Base-by-base conservation (phyloP, 495 filamentous ascomycete genomes). In the Lepraria neglecta region DNA sequence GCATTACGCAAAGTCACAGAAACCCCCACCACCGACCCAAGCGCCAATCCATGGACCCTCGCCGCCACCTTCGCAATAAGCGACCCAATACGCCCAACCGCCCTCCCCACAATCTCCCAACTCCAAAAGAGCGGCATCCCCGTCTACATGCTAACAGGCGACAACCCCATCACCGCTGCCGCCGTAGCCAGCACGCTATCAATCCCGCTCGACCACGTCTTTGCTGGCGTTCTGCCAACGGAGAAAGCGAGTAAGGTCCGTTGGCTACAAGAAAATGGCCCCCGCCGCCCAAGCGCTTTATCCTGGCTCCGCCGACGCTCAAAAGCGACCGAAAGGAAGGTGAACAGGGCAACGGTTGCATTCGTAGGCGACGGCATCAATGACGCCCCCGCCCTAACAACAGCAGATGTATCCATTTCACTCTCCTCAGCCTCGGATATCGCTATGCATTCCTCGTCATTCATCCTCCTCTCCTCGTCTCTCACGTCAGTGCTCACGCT, bases 91-190 rank as follows among this genome's bases (percentile, higher is more conserved):
- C 88, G 94, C 4, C 83, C 86, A 4, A 90, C 95, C 69, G 84
- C 92, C 1, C 70, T 77, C 21, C 63, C 70, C 7, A 82, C 92
- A 33, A 82, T 97, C 66, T 68, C 72, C 85, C n/a, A n/a, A n/a
- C 84, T 97, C 6, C 80, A 84, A 58, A 71, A 81, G 27, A 80
- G 78, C 30, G 81, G 81, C 60, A 84, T 89, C 57, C 78, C 82
- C 3, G 87, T 95, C 30, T 96, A 85, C 83, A 95, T 97, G 90
- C 86, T 95, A 48, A 94, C 91, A 4, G 92, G 92, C 17, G 92
- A 97, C 65, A 88, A 88, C 64, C 78, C 79, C 2, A 81, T 75
- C 27, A 91, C 92, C 3, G 79, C 89, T n/a, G 77, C 80, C 35
- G 88, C 88, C 17, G 82, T 97, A n/a, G 92, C 88, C 1, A 72